phyloP scores from a whole-genome alignment of 2,329 filamentous ascomycete species.

The Cordyceps cicadae region DNA sequence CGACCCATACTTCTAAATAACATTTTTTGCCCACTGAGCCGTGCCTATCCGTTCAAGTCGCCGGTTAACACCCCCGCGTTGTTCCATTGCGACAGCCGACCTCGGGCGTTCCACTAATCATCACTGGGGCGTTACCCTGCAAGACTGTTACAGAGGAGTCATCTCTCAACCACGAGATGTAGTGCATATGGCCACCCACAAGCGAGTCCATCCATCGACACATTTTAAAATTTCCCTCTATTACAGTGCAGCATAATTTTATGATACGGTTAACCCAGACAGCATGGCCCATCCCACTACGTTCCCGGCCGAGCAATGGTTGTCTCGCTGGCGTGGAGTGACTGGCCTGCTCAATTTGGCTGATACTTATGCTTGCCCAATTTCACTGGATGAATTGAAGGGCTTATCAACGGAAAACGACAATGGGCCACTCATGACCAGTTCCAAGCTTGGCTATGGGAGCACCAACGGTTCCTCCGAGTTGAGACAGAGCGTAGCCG shows the following conservation, averaged over 20 bases:
- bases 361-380: conserved; percentile 68
- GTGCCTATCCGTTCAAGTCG: not conserved
- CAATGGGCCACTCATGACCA: conserved; percentile 34
- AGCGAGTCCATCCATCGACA: not conserved
- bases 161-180: not conserved
- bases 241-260: not conserved
- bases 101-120: not conserved
- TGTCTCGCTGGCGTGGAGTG: conserved; percentile 51
- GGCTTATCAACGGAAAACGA: conserved; percentile 48
- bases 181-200: not conserved
- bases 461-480: conserved; percentile 59
- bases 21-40: not conserved
- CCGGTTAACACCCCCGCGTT: not conserved
- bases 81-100: not conserved
- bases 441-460: conserved; percentile 61
- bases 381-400: conserved; percentile 62
- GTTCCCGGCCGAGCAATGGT: conserved; percentile 67
- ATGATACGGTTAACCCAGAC: not conserved
- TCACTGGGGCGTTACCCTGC: not conserved
- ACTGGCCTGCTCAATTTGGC: conserved; percentile 60
- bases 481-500: conserved; percentile 56
- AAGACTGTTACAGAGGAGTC: conserved; percentile 2
- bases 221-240: not conserved
- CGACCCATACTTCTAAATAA: not conserved
- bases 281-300: conserved; percentile 17